A percentile compares a stretch with the other conserved stretches of the same genome.
Evolutionary conservation across 2,329 filamentous ascomycete genomes (phyloP).

Genomic region (Paramyrothecium sp.): DNA sequence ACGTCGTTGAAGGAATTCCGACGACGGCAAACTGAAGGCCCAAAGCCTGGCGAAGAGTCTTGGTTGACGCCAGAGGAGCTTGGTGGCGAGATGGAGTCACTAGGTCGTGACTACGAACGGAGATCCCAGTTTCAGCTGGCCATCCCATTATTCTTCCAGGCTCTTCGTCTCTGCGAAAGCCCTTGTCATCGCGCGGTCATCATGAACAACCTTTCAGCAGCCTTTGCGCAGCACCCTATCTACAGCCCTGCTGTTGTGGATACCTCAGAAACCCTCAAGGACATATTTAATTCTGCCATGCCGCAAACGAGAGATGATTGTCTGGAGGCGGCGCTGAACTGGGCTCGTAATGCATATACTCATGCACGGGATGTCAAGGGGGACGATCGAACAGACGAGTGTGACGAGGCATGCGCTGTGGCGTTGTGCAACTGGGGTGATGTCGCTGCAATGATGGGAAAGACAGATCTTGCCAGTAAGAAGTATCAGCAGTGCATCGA

Average conservation of each 20-base stretch:
- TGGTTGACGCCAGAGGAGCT: conserved; percentile 72
- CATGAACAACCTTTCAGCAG: conserved; percentile 81
- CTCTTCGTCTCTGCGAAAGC: conserved; percentile 64
- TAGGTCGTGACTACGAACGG: conserved; percentile 74
- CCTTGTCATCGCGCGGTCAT: conserved; percentile 79
- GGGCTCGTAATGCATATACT: conserved; percentile 75
- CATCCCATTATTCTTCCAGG: conserved; percentile 82
- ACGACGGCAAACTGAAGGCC: conserved; percentile 63
- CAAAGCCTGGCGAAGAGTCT: conserved; percentile 67
- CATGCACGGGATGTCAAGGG: conserved; percentile 65
- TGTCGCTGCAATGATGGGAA: conserved; percentile 73
- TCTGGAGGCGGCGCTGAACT: conserved; percentile 69
- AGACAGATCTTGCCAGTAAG: conserved; percentile 61
- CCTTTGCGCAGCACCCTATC: conserved; percentile 66
- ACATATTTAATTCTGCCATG: conserved; percentile 25
- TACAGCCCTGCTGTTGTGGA: conserved; percentile 24
- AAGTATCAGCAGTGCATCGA: conserved; percentile 68
- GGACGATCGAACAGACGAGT: conserved; percentile 70
- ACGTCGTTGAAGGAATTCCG: conserved; percentile 73
- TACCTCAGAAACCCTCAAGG: conserved; percentile 24
- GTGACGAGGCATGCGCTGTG: conserved; percentile 78
- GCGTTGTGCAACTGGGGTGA: conserved; percentile 86
- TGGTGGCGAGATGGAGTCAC: conserved; percentile 71
- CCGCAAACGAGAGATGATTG: conserved; percentile 55
- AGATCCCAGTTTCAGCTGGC: conserved; percentile 77